Percentiles rank a stretch among this genome's conserved stretches.
Conservation (phyloP, 2,329 filamentous ascomycete species). For the Truncatella angustata region DNA sequence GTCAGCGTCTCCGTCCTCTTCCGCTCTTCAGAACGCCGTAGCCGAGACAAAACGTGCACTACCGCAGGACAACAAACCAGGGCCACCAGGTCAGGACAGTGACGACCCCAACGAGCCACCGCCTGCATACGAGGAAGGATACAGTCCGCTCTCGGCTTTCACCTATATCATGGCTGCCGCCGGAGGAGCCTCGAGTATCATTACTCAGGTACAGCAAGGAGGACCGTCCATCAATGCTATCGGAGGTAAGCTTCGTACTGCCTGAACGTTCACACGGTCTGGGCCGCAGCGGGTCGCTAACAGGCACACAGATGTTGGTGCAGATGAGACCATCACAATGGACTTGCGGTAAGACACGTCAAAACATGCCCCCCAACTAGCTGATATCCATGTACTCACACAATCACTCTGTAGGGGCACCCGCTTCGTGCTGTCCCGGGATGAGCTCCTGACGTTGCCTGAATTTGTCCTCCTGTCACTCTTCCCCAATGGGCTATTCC, state of each 20-base stretch:
- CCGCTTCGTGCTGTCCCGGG: slow-evolving; percentile 88
- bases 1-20: slow-evolving; percentile 29
- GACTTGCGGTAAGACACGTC: slow-evolving; percentile 73
- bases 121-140: slow-evolving; percentile 93
- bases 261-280: background rate
- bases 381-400: background rate
- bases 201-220: slow-evolving; percentile 97
- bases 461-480: slow-evolving; percentile 97
- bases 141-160: slow-evolving; percentile 87
- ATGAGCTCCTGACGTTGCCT: slow-evolving; percentile 90
- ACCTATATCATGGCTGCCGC: slow-evolving; percentile 97
- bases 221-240: slow-evolving; percentile 86
- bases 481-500: slow-evolving; percentile 96
- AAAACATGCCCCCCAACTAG: background rate
- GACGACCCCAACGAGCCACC: slow-evolving; percentile 83
- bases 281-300: slow-evolving; percentile 10
- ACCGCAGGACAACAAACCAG: slow-evolving; percentile 76
- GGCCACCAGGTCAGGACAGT: slow-evolving; percentile 67
- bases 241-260: slow-evolving; percentile 59
- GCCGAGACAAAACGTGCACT: slow-evolving; percentile 83
- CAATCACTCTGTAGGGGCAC: slow-evolving; percentile 63
- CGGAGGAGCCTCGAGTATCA: slow-evolving; percentile 95
- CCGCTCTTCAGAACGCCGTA: slow-evolving; percentile 48
- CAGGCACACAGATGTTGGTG: slow-evolving; percentile 62
- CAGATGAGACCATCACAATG: slow-evolving; percentile 92